Evolutionary conservation across 75 land plant species (phyloP), one percentile per base, ranked within the genome.

Genomic region (Selaginella tamariscina): DNA sequence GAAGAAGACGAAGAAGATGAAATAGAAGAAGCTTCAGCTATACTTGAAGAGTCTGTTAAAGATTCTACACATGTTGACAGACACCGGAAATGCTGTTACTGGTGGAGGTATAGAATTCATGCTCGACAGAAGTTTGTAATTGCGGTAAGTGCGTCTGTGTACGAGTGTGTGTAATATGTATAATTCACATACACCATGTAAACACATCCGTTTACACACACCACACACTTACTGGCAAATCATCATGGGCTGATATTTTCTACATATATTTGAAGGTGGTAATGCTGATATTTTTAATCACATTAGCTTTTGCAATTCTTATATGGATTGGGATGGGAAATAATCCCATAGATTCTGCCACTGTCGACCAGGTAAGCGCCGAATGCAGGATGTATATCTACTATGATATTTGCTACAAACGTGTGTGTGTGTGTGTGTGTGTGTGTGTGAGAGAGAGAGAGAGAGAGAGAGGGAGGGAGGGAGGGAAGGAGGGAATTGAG

Each of bases 1-100:
- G 91, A 82, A 30, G 88, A 88, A 26, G 85, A 86, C 1, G 88
- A 88, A 56, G 88, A 85, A 55, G 89, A 79, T 23, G 55, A 29
- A 24, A 68, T 55, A 63, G 70, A 55, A 49, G 57, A 60, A 0
- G 56, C 65, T n/a, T 57, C 32, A 15, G 56, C 22, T 55, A 18
- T 15, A 39, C 11, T 39, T 15, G 49, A 15, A 5, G 15, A 39
- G 49, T 5, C 27, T 57, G 15, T 28, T 18, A 32, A 33, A 29
- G 31, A n/a, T 33, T 32, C 75, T 21, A 27, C 63, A 32, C 80
- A 68, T 75, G 76, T 22, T 77, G 74, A 73, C 31, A 33, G 27
- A 30, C 72, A 65, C 24, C 68, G 83, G 44, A 65, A 33, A 29
- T 84, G 86, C 56, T 80, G 64, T 64, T 29, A 83, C 29, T 39